Percentiles rank a stretch among this genome's conserved stretches.
Evolutionary conservation across 805 yeast genomes (phyloP).

Genomic region (Vanderwaltozyma yarrowii): DNA sequence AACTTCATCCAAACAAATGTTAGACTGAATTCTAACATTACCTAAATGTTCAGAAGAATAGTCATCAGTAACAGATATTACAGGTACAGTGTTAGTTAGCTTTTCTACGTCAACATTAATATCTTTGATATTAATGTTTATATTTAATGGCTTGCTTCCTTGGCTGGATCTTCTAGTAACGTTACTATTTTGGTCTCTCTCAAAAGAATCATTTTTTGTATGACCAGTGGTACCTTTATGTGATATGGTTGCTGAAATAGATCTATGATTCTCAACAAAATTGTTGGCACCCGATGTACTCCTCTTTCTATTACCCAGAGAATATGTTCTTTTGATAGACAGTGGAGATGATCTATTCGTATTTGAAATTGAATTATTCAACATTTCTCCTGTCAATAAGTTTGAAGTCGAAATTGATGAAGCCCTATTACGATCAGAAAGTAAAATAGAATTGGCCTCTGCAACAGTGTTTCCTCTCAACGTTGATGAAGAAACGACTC

Average conservation of each 20-base stretch:
- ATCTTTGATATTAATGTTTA: background rate
- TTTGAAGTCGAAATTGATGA: background rate
- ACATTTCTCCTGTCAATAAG: background rate
- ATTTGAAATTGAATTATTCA: background rate
- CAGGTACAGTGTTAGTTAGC: slow-evolving; percentile 15
- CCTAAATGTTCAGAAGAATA: slow-evolving; percentile 10
- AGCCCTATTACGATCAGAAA: background rate
- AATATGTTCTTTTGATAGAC: background rate
- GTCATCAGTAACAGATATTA: slow-evolving; percentile 19
- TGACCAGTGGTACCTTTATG: background rate
- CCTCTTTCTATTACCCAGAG: background rate
- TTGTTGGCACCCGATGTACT: background rate
- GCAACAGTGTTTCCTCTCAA: background rate
- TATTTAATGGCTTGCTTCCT: background rate
- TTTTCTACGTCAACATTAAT: slow-evolving; percentile 14
- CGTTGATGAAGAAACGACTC: slow-evolving; percentile 8
- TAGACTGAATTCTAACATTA: slow-evolving; percentile 17
- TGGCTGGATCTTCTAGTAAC: background rate
- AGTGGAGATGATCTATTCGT: background rate
- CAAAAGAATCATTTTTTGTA: background rate
- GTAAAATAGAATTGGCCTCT: background rate
- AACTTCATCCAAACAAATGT: slow-evolving; percentile 13
- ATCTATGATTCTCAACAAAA: background rate
- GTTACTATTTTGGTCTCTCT: background rate
- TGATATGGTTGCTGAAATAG: background rate